Conservation (phyloP, 2,329 filamentous ascomycete genomes). For the Volutella citrinella region DNA sequence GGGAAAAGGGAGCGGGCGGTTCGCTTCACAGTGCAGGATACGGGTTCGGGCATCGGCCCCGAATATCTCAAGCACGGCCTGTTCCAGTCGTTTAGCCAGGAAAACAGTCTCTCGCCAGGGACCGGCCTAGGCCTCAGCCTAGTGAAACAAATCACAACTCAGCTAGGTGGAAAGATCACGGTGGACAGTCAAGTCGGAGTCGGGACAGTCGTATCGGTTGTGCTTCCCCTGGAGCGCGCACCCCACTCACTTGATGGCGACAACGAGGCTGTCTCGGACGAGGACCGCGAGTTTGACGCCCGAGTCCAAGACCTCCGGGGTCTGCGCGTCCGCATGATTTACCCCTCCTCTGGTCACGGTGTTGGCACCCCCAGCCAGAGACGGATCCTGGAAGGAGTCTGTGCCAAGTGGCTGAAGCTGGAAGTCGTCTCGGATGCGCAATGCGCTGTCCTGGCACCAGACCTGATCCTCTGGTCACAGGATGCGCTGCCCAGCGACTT, state of each 20-base stretch:
- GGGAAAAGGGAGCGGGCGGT: conserved; percentile 13
- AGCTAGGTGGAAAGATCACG: conserved; percentile 56
- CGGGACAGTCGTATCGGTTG: conserved; percentile 36
- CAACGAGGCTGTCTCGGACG: not conserved
- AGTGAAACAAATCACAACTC: conserved; percentile 56
- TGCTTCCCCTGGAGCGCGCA: conserved; percentile 24
- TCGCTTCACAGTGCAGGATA: conserved; percentile 54
- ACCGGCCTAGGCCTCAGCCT: conserved; percentile 65
- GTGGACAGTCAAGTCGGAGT: conserved; percentile 44
- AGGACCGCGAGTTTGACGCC: conserved; percentile 26
- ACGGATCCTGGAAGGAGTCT: conserved; percentile 8
- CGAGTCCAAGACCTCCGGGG: conserved; percentile 28
- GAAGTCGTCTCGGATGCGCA: conserved; percentile 13
- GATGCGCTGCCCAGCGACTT: conserved; percentile 1
- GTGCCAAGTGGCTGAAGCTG: conserved; percentile 15
- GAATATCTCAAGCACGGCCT: conserved; percentile 59
- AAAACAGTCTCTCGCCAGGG: conserved; percentile 57
- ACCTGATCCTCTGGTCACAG: conserved; percentile 25
- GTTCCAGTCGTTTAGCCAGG: conserved; percentile 64
- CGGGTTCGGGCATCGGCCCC: conserved; percentile 62
- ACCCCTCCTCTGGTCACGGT: conserved; percentile 1
- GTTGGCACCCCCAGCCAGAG: conserved; percentile 1
- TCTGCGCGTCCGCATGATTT: conserved; percentile 22
- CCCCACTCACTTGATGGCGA: not conserved
- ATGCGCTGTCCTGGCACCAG: conserved; percentile 15